These are phyloP conservation scores for Hanseniaspora taiwanica DNA, from an alignment of 805 yeast genomes.

Conservation along the genomic window DNA sequence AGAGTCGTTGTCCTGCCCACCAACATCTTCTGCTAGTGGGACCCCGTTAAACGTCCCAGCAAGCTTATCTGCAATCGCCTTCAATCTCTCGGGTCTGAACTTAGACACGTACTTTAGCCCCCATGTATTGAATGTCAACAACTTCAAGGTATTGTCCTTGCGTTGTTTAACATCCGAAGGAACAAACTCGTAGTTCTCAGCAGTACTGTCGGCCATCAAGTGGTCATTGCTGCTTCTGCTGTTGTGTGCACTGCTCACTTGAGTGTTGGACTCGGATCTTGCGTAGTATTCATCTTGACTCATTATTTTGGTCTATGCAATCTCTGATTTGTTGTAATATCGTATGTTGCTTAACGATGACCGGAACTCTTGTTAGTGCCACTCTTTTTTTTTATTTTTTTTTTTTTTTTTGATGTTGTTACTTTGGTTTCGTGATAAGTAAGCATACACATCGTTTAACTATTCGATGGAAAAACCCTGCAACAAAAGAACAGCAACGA, in stretches of 20 bases:
- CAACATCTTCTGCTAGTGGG: background rate
- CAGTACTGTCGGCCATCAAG: background rate
- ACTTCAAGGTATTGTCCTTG: constrained; percentile 14
- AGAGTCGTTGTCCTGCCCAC: background rate
- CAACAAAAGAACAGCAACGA: background rate
- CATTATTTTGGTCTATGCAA: no score
- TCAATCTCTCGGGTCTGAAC: constrained; percentile 46
- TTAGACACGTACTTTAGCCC: constrained; percentile 82
- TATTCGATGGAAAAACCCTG: background rate
- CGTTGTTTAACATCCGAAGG: no score
- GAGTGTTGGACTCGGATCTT: no score
- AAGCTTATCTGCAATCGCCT: constrained; percentile 59
- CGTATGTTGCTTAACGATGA: no score
- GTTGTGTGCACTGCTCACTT: background rate
- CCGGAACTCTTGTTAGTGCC: no score
- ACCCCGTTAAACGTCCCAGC: constrained; percentile 21
- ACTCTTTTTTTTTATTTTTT: no score
- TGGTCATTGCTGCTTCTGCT: background rate
- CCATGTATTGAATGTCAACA: constrained; percentile 74
- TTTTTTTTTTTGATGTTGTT: no score
- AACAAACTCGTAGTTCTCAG: no score
- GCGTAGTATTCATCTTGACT: no score
- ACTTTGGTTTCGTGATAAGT: no score
- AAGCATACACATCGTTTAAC: no score
- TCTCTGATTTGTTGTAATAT: no score